Base-by-base conservation (phyloP, 1,284 basidiomycete genomes). In the Violaceomyces palustris region DNA sequence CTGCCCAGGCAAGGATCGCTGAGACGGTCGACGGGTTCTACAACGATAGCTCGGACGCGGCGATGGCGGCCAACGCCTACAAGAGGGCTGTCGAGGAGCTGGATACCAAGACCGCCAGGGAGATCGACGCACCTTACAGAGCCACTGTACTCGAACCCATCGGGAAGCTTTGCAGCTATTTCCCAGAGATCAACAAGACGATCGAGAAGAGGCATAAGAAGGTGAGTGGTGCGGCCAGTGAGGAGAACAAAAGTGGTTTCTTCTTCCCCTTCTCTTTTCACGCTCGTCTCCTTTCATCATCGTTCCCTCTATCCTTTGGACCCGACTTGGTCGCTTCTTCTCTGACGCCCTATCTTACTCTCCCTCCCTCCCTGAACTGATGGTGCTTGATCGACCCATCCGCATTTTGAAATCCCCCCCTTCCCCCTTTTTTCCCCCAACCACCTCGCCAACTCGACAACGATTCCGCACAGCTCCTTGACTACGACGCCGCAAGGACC, bases 31-130 rank as follows among this genome's bases (percentile, higher is more conserved):
- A 91, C 73, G 79, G 84, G 5, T 98, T 99, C 79, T 99, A 96
- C 75, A 83, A 83, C 29, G 74, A 75, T 35, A 54, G 61, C 1
- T 69, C 68, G 9, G 72, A 80, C 68, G 87, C 90, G 22, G 93
- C 94, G 11, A 96, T 98, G 87, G 88, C 92, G 1, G 88, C 88
- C 2, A 90, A 96, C 71, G 86, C 93, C 3, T 99, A 98, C 79
- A 92, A 90, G 72, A 82, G 89, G 26, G 87, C 91, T 0, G 87
- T 94, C 4, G 90, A 96, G 60, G 94, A 98, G 63, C 77, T 98
- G 29, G 94, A 99, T 67, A 80, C 82, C 3, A 85, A 84, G 28
- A 84, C 93, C 26, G 82, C 83, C 17, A 77, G 88, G 48, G 92
- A 97, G 74, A 78, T 98, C 47, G 93, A 99, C 62, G 83, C 82